phyloP scores from a whole-genome alignment of 352 stramenopile genomes.

The Phytophthora idaei region DNA sequence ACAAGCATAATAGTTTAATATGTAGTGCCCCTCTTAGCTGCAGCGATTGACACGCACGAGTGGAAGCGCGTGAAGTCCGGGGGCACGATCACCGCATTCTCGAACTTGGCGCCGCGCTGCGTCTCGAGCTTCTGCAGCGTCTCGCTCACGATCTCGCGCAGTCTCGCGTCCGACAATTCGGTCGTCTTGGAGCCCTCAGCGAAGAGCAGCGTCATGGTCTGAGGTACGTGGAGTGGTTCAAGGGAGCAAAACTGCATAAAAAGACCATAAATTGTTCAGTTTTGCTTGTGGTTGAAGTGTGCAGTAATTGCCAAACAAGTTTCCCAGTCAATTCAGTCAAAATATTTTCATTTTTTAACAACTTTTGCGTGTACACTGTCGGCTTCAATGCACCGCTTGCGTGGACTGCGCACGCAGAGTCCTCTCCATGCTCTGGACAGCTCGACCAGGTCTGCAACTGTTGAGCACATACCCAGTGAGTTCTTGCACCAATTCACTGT shows the following conservation, averaged over 20 bases:
- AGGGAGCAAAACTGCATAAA: slow-evolving; percentile 15
- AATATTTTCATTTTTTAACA: neutral
- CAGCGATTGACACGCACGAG: slow-evolving; percentile 63
- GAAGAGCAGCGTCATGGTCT: slow-evolving; percentile 71
- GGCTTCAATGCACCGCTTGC: slow-evolving; percentile 6
- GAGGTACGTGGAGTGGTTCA: slow-evolving; percentile 8
- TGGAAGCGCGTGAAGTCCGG: slow-evolving; percentile 97
- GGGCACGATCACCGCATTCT: slow-evolving; percentile 92
- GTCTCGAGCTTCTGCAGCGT: slow-evolving; percentile 74
- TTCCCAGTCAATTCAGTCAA: too few relatives aligned
- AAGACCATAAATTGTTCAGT: slow-evolving; percentile 1
- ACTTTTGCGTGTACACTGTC: neutral
- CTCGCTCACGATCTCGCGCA: slow-evolving; percentile 67
- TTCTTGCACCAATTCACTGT: slow-evolving; percentile 34
- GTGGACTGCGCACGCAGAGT: slow-evolving; percentile 25
- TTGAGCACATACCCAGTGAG: slow-evolving; percentile 44
- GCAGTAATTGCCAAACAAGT: neutral
- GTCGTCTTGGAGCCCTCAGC: slow-evolving; percentile 73
- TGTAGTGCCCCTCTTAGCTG: neutral
- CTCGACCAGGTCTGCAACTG: slow-evolving; percentile 32
- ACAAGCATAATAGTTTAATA: slow-evolving; percentile 2
- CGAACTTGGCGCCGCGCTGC: slow-evolving; percentile 49
- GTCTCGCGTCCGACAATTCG: slow-evolving; percentile 61
- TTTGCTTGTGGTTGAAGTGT: slow-evolving; percentile 32
- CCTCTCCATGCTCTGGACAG: slow-evolving; percentile 48